These are phyloP conservation scores for Solanum ossicruentum DNA, from an alignment of 257 asterid genomes.

Conservation along the genomic window DNA sequence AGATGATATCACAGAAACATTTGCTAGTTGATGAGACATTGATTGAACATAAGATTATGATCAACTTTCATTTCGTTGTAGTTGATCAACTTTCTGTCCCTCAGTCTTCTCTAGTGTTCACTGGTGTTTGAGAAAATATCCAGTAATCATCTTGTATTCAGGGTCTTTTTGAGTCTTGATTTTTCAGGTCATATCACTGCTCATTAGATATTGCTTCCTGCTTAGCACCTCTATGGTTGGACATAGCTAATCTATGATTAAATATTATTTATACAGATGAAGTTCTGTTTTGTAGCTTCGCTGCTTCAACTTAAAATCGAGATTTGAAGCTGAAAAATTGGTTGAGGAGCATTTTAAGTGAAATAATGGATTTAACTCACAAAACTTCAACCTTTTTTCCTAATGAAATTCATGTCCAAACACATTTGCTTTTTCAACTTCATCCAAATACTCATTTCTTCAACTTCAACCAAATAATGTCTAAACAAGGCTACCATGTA, in stretches of 20 bases:
- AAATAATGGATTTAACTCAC: background rate
- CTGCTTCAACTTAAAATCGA: background rate
- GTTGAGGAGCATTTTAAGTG: background rate
- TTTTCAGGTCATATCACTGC: background rate
- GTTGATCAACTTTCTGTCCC: background rate
- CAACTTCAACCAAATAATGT: background rate
- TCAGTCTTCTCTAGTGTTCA: background rate
- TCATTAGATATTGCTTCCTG: background rate
- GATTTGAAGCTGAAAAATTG: background rate
- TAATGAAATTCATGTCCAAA: background rate
- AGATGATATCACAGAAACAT: background rate
- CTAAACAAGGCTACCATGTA: background rate
- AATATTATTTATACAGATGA: background rate
- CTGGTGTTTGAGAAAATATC: background rate
- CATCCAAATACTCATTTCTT: background rate
- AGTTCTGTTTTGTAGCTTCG: background rate
- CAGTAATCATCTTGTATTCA: background rate
- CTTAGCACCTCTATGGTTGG: background rate
- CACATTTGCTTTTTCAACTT: background rate
- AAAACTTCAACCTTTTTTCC: background rate
- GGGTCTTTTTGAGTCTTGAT: background rate
- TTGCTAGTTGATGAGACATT: background rate
- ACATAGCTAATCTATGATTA: background rate
- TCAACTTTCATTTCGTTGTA: background rate
- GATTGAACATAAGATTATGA: background rate